Percentiles rank a stretch among this genome's conserved stretches.
Evolutionary conservation across 208 protist species (phyloP).

Genomic region (Trypanosoma scelopori): DNA sequence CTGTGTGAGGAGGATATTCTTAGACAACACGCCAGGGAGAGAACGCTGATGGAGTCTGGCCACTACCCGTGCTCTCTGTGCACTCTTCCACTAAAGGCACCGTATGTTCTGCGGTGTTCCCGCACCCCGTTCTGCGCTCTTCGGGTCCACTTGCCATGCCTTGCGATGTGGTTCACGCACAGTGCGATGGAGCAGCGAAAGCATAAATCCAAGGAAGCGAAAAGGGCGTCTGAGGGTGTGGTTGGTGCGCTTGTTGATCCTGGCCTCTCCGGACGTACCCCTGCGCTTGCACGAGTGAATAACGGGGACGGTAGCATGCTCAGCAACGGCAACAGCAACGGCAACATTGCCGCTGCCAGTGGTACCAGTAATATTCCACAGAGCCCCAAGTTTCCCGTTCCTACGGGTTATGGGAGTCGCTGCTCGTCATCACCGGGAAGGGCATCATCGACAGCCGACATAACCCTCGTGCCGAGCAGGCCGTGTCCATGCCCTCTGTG

Average conservation of each 20-base stretch:
- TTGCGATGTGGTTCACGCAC: conserved; percentile 76
- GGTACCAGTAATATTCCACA: no score
- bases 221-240: no score
- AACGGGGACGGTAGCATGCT: no score
- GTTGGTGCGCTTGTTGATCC: no score
- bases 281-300: no score
- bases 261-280: no score
- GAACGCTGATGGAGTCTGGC: conserved; percentile 34
- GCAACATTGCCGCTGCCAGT: no score
- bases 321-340: no score
- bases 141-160: conserved; percentile 59
- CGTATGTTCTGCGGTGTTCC: conserved; percentile 60
- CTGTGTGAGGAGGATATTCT: conserved; percentile 56
- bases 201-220: not conserved
- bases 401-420: no score
- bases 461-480: conserved; percentile 18
- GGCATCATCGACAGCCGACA: no score
- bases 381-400: no score
- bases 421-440: no score
- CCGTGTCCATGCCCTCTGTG: conserved; percentile 73
- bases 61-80: conserved; percentile 74
- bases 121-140: conserved; percentile 69
- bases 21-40: conserved; percentile 42
- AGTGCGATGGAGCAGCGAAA: not conserved
- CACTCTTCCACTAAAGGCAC: conserved; percentile 55